Conservation (phyloP, 352 stramenopile genomes). For the Phytophthora crassamura region DNA sequence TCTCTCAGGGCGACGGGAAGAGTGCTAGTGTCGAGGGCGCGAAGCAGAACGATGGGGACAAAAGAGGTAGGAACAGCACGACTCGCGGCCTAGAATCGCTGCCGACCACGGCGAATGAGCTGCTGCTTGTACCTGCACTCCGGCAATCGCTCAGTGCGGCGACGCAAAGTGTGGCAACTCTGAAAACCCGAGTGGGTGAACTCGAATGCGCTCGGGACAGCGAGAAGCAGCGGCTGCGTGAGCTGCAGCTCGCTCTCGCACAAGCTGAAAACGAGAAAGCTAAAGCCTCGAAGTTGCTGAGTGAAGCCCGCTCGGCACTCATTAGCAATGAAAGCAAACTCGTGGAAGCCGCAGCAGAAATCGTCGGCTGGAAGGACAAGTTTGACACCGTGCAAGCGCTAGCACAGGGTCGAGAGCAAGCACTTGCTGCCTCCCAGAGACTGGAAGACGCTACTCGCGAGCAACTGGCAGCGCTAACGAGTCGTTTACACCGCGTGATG, state of each 20-base stretch:
- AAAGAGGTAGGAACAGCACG: constrained; percentile 16
- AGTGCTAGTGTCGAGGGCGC: constrained; percentile 2
- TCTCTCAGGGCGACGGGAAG: constrained; percentile 9
- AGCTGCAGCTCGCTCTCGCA: constrained; percentile 38
- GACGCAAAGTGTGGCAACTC: constrained; percentile 39
- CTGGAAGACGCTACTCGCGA: constrained; percentile 38
- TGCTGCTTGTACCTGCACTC: constrained; percentile 49
- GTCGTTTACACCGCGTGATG: constrained; percentile 22
- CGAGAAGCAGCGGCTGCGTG: constrained; percentile 36
- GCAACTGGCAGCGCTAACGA: constrained; percentile 34
- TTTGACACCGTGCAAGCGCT: constrained; percentile 54
- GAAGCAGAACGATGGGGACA: constrained; percentile 10
- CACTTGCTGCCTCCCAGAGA: constrained; percentile 44
- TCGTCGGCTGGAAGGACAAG: constrained; percentile 43
- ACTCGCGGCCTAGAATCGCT: constrained; percentile 8
- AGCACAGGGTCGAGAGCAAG: constrained; percentile 34
- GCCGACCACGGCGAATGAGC: constrained; percentile 22
- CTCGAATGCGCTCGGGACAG: constrained; percentile 31
- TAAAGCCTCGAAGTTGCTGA: constrained; percentile 54
- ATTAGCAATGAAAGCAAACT: constrained; percentile 44
- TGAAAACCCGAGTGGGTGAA: constrained; percentile 55
- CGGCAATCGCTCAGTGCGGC: constrained; percentile 52
- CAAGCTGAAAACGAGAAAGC: constrained; percentile 50
- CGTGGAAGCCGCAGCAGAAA: constrained; percentile 42
- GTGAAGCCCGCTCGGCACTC: constrained; percentile 51